Evolutionary conservation across 768 basidiomycete genomes (phyloP).

Genomic region (Amanita muscaria): DNA sequence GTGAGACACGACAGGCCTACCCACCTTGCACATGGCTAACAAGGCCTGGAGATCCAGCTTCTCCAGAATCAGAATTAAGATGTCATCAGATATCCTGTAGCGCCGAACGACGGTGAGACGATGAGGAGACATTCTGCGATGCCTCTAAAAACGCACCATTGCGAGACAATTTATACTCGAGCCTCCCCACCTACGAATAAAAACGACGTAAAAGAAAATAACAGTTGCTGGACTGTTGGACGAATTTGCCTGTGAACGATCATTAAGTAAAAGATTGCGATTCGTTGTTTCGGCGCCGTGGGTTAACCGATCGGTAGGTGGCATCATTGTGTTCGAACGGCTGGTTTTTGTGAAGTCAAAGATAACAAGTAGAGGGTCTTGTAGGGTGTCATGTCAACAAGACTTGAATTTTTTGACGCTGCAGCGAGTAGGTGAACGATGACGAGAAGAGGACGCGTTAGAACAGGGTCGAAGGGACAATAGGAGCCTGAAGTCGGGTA

Average conservation of each 20-base stretch:
- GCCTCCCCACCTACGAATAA: slow-evolving; percentile 25
- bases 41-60: slow-evolving; percentile 40
- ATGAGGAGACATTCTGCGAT: slow-evolving; percentile 35
- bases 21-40: slow-evolving; percentile 38
- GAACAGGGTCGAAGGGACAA: slow-evolving; percentile 36
- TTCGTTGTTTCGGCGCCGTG: slow-evolving; percentile 33
- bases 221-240: slow-evolving; percentile 35
- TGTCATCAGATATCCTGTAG: slow-evolving; percentile 44
- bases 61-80: slow-evolving; percentile 40
- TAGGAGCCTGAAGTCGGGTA: slow-evolving; percentile 39
- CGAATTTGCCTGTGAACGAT: slow-evolving; percentile 30
- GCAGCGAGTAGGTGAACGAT: slow-evolving; percentile 30
- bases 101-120: slow-evolving; percentile 33
- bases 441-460: slow-evolving; percentile 26
- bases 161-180: slow-evolving; percentile 39
- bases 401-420: slow-evolving; percentile 28
- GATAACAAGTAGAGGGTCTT: slow-evolving; percentile 28
- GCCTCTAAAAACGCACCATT: slow-evolving; percentile 18
- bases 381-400: slow-evolving; percentile 49
- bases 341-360: slow-evolving; percentile 41
- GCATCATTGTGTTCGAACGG: slow-evolving; percentile 35
- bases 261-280: slow-evolving; percentile 30
- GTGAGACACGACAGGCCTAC: slow-evolving; percentile 6
- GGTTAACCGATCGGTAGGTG: slow-evolving; percentile 39
- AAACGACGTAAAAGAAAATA: slow-evolving; percentile 30